Conservation (phyloP, 805 yeast species). For the Cyberlindnera sargentensis region DNA sequence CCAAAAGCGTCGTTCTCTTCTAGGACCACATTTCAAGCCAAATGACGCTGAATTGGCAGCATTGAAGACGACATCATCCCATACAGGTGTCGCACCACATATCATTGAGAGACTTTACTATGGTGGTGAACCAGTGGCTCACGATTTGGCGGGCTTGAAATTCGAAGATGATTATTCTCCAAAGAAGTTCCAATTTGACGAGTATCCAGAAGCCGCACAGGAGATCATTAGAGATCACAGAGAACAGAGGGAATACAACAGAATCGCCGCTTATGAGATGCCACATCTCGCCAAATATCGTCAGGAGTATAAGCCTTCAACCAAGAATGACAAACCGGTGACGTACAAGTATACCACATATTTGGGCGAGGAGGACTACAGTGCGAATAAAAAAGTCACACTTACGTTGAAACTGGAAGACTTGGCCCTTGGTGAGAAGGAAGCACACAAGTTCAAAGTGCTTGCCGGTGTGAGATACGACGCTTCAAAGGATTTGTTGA, state of each 20-base stretch:
- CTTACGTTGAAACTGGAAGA: conserved; percentile 47
- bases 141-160: conserved; percentile 27
- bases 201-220: conserved; percentile 64
- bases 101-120: conserved; percentile 31
- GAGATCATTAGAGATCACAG: conserved; percentile 65
- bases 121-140: conserved; percentile 36
- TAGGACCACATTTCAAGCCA: conserved; percentile 45
- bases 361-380: conserved; percentile 54
- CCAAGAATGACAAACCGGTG: conserved; percentile 40
- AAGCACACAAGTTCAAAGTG: conserved; percentile 68
- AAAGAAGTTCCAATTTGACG: conserved; percentile 50
- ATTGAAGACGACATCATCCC: conserved; percentile 39
- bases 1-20: conserved; percentile 45
- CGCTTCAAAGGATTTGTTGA: conserved; percentile 48
- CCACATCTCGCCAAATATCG: conserved; percentile 77
- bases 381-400: conserved; percentile 60
- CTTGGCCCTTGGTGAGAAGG: conserved; percentile 43
- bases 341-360: conserved; percentile 66
- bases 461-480: conserved; percentile 77
- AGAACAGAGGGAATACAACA: conserved; percentile 64
- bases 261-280: conserved; percentile 88
- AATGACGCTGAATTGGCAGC: conserved; percentile 51
- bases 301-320: conserved; percentile 50
- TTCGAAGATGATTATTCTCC: conserved; percentile 31
- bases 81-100: conserved; percentile 31